Conservation (phyloP, 805 yeast genomes). For the Wickerhamomyces bovis region DNA sequence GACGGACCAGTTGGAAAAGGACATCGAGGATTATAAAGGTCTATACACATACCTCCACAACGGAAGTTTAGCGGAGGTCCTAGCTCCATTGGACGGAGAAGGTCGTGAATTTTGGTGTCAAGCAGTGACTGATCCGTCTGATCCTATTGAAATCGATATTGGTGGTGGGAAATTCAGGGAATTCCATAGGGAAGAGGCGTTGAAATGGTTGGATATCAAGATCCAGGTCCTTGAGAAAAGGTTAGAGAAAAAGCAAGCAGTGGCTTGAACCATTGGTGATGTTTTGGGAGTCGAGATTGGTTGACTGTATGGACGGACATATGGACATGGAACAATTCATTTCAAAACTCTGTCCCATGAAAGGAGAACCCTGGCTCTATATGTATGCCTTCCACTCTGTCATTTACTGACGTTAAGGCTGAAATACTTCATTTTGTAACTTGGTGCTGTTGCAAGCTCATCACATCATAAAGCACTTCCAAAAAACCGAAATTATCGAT, state of each 20-base stretch:
- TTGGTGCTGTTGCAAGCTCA: too few relatives aligned
- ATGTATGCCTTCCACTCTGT: too few relatives aligned
- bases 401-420: too few relatives aligned
- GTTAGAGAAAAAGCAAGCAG: background rate
- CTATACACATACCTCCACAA: constrained; percentile 5
- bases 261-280: too few relatives aligned
- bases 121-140: constrained; percentile 10
- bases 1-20: background rate
- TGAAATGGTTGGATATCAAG: constrained; percentile 1
- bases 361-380: too few relatives aligned
- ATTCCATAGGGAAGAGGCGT: constrained; percentile 5
- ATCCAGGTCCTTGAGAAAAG: constrained; percentile 2
- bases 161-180: constrained; percentile 3
- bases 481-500: too few relatives aligned
- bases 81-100: constrained; percentile 16
- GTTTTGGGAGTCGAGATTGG: too few relatives aligned
- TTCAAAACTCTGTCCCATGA: too few relatives aligned
- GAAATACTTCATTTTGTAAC: too few relatives aligned
- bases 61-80: constrained; percentile 6
- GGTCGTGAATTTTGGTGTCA: constrained; percentile 19
- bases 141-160: constrained; percentile 7
- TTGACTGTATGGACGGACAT: too few relatives aligned
- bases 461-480: too few relatives aligned
- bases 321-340: too few relatives aligned
- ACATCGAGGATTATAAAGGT: constrained; percentile 9